Evolutionary conservation across 1,284 basidiomycete genomes (phyloP).

Genomic region (Trichosporon inkin): DNA sequence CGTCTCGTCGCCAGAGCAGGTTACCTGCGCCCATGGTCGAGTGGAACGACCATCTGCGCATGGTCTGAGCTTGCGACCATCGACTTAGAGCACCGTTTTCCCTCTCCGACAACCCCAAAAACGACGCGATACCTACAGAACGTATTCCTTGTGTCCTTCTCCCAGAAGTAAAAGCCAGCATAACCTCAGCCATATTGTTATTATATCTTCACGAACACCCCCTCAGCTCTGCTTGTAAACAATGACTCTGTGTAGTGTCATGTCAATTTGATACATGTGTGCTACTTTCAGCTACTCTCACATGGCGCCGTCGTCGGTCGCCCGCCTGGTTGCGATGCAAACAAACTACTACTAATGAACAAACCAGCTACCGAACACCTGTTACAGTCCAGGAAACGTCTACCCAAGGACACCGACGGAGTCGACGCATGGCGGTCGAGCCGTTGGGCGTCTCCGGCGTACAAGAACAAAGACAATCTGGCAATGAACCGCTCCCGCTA

Average conservation of each 20-base stretch:
- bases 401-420: too few relatives aligned
- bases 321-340: neutral
- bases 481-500: slow-evolving; percentile 9
- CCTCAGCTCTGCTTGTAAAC: neutral
- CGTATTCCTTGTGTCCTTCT: neutral
- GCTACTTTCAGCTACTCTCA: too few relatives aligned
- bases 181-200: neutral
- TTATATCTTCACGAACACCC: neutral
- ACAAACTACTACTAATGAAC: slow-evolving; percentile 6
- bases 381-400: too few relatives aligned
- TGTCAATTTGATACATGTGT: slow-evolving; percentile 7
- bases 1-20: neutral
- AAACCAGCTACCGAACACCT: neutral
- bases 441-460: too few relatives aligned
- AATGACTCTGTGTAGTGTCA: neutral
- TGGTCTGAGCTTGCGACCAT: slow-evolving; percentile 18
- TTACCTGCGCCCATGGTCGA: slow-evolving; percentile 14
- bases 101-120: too few relatives aligned
- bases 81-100: neutral
- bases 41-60: slow-evolving; percentile 29
- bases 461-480: too few relatives aligned
- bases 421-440: too few relatives aligned
- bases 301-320: neutral
- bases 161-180: too few relatives aligned
- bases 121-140: too few relatives aligned